These are phyloP conservation scores for Apium graveolens DNA, from an alignment of 129 eudicot genomes.

Conservation along the genomic window DNA sequence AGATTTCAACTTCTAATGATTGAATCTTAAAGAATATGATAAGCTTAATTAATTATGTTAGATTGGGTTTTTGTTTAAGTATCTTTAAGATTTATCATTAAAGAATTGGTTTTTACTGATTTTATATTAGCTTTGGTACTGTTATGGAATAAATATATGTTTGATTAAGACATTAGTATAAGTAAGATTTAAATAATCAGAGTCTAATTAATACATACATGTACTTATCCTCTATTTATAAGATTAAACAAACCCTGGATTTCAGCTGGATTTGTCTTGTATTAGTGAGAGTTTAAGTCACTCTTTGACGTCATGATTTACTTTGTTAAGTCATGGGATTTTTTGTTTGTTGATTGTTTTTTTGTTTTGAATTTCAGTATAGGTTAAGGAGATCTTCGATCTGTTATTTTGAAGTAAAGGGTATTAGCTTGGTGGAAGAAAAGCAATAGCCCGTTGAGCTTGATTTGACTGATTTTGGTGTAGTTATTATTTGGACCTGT, in stretches of 20 bases:
- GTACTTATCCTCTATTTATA: conserved; percentile 5
- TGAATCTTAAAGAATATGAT: conserved; percentile 28
- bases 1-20: conserved; percentile 52
- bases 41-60: conserved; percentile 28
- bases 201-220: conserved; percentile 15
- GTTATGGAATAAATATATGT: conserved; percentile 35
- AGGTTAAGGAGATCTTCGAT: conserved; percentile 15
- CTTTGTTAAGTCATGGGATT: conserved; percentile 23
- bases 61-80: conserved; percentile 28
- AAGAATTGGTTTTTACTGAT: conserved; percentile 55
- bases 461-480: conserved; percentile 21
- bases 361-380: conserved; percentile 4
- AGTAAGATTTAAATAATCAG: conserved; percentile 16
- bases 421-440: background rate
- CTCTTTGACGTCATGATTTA: conserved; percentile 28
- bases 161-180: conserved; percentile 54
- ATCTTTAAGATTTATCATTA: conserved; percentile 37
- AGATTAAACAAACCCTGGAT: conserved; percentile 10
- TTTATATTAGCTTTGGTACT: conserved; percentile 27
- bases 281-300: conserved; percentile 17
- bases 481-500: conserved; percentile 1
- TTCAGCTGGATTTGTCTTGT: conserved; percentile 17
- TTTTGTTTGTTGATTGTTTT: conserved; percentile 18
- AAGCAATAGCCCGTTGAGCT: background rate
- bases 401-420: conserved; percentile 17